These are phyloP conservation scores for Boletus tomentosulus DNA, from an alignment of 768 basidiomycete species.

Conservation along the genomic window DNA sequence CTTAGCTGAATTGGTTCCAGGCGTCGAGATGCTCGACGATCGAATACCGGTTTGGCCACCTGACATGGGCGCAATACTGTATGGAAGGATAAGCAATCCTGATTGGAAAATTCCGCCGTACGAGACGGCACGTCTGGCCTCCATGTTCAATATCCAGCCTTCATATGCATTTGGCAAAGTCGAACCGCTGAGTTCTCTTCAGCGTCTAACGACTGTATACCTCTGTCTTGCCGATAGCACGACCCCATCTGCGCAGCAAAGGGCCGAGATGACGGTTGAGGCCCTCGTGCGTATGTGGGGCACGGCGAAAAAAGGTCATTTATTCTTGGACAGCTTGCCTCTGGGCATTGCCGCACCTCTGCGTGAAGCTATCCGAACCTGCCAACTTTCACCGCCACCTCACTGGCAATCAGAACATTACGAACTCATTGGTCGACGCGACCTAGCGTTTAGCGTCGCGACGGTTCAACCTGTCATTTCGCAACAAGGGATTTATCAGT, in stretches of 20 bases:
- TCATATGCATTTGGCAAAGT: conserved; percentile 60
- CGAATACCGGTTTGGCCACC: conserved; percentile 74
- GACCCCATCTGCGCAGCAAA: conserved; percentile 48
- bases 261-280: conserved; percentile 62
- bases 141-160: conserved; percentile 45
- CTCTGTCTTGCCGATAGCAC: conserved; percentile 54
- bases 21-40: conserved; percentile 52
- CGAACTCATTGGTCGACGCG: conserved; percentile 30
- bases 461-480: conserved; percentile 28
- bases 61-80: conserved; percentile 67
- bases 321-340: conserved; percentile 54
- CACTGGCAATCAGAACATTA: conserved; percentile 57
- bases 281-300: conserved; percentile 45
- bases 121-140: conserved; percentile 43
- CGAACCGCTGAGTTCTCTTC: conserved; percentile 54
- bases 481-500: conserved; percentile 29
- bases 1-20: conserved; percentile 27
- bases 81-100: conserved; percentile 53
- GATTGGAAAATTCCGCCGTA: conserved; percentile 58
- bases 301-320: conserved; percentile 38
- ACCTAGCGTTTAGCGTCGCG: conserved; percentile 31
- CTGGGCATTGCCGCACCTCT: conserved; percentile 74
- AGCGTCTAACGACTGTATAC: conserved; percentile 54
- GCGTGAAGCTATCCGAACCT: conserved; percentile 78
- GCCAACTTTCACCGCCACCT: conserved; percentile 71